Evolutionary conservation across 441 rosid genomes (phyloP).

Genomic region (Sinapis alba): DNA sequence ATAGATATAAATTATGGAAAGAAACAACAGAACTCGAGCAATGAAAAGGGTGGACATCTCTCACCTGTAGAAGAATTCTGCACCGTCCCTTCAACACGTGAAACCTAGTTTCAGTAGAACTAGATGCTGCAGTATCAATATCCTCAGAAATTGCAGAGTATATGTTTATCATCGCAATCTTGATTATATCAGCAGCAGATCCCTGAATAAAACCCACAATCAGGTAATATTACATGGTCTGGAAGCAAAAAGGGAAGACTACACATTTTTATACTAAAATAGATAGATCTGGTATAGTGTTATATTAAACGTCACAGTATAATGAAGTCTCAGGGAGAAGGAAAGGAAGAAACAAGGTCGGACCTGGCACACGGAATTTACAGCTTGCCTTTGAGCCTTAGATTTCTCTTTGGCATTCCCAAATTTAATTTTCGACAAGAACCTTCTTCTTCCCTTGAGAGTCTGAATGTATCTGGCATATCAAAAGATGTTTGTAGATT

Average conservation of each 20-base stretch:
- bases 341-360: not conserved
- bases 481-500: conserved; percentile 1
- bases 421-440: conserved; percentile 89
- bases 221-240: not conserved
- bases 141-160: conserved; percentile 60
- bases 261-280: not conserved
- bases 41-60: conserved; percentile 15
- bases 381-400: conserved; percentile 98
- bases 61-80: conserved; percentile 90
- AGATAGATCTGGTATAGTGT: not conserved
- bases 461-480: conserved; percentile 86
- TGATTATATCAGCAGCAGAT: conserved; percentile 97
- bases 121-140: conserved; percentile 42
- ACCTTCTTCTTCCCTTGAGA: conserved; percentile 89
- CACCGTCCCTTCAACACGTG: conserved; percentile 74
- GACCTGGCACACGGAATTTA: conserved; percentile 98
- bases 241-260: conserved; percentile 14
- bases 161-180: conserved; percentile 91
- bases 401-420: conserved; percentile 84
- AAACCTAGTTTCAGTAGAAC: conserved; percentile 53
- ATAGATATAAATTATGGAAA: not conserved
- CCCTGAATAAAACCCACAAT: conserved; percentile 59
- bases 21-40: not conserved
- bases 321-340: not conserved
- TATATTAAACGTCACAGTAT: not conserved